Base-by-base conservation (phyloP, 2,329 filamentous ascomycete genomes). In the Paecilomyces sp. region DNA sequence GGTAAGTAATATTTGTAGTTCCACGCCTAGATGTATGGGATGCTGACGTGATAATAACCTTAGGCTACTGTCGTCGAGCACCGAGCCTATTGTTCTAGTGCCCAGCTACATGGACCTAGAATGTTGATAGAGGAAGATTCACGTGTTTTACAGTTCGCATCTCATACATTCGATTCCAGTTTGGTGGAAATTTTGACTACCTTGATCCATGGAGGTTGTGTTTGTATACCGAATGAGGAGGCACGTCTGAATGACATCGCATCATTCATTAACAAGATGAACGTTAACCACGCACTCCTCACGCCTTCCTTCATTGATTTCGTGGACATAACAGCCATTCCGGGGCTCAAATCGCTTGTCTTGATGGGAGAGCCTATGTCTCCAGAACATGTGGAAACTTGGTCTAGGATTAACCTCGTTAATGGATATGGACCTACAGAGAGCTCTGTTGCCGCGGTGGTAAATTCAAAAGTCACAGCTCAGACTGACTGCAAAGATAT, bases 1-100 rank as follows among this genome's bases (percentile, higher is more conserved):
- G 65, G 74, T 75, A 61, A 54, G 64, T 61, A 60, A 51, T 31
- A 56, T n/a, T 12, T 50, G n/a, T 11, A 54, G n/a, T 18, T 60
- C 36, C 34, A 51, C 51, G 13, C 3, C 52, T 57, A 18, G 15
- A 47, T 8, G 58, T 57, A 13, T 57, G 50, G 12, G 52, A 28
- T 11, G 55, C 56, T 18, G 55, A 59, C 22, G 53, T 28, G 34
- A 63, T 65, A 33, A 67, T 60, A 18, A 31, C 31, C 34, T n/a
- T 58, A 77, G 74, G 87, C 85, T 3, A 83, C 87, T n/a, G 80
- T 87, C 55, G 82, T 88, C 61, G 83, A 83, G 11, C 88, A 90
- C 65, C 74, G 76, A 0, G 81, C 85, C 0, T 79, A 86, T 13
- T 80, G 84, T 1, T 84, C 85, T 0, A 77, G 80, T 2, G 80